Evolutionary conservation across 495 filamentous ascomycete genomes (phyloP).

Genomic region (Penicillium cataractarum): DNA sequence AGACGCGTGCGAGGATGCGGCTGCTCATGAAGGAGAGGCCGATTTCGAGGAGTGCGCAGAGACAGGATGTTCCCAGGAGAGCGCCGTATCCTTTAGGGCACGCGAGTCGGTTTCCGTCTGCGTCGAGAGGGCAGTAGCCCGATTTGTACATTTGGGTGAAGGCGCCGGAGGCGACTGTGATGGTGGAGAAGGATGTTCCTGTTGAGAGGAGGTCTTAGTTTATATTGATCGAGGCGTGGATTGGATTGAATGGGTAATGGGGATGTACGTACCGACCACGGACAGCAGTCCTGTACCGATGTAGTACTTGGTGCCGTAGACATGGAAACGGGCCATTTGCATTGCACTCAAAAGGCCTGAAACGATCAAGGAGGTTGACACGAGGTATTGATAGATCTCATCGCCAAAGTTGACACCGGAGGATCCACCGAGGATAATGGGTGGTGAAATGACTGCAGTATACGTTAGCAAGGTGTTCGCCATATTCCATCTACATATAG

Average conservation of each 20-base stretch:
- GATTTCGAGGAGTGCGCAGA: constrained; percentile 52
- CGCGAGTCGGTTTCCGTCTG: constrained; percentile 67
- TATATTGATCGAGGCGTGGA: background rate
- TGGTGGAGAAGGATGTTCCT: constrained; percentile 74
- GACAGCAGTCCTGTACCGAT: constrained; percentile 87
- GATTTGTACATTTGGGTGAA: constrained; percentile 85
- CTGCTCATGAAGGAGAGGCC: constrained; percentile 62
- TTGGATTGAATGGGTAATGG: background rate
- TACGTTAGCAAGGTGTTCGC: background rate
- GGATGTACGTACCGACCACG: constrained; percentile 67
- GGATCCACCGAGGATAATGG: constrained; percentile 72
- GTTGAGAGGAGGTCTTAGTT: background rate
- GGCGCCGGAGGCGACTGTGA: constrained; percentile 78
- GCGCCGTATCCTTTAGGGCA: constrained; percentile 89
- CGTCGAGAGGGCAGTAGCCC: constrained; percentile 69
- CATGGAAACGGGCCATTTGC: constrained; percentile 85
- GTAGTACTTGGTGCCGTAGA: constrained; percentile 79
- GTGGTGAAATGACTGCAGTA: constrained; percentile 69
- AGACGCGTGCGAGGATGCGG: constrained; percentile 69
- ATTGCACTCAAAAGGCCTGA: constrained; percentile 78
- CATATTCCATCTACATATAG: background rate
- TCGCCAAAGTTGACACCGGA: constrained; percentile 65
- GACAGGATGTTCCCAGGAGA: constrained; percentile 70
- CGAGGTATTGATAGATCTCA: constrained; percentile 73
- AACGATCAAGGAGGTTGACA: constrained; percentile 87